A percentile compares a stretch with the other conserved stretches of the same genome.
These are phyloP conservation scores for Botrytis fragariae DNA, from an alignment of 2,329 filamentous ascomycete genomes.

Conservation along the genomic window DNA sequence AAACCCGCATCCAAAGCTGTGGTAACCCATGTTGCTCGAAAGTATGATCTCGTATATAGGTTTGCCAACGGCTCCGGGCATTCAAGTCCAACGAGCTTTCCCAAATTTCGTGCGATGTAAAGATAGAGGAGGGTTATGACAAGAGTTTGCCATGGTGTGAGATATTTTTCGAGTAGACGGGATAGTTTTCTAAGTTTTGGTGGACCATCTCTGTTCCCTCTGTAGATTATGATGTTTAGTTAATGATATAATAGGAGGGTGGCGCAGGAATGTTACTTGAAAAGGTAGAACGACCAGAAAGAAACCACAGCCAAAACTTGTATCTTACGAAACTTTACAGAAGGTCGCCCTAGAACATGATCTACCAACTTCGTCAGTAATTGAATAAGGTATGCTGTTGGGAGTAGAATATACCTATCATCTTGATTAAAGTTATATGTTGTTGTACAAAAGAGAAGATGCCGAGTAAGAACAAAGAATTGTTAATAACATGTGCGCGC, in stretches of 20 bases:
- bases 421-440: constrained; percentile 10
- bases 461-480: constrained; percentile 12
- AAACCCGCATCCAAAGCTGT: constrained; percentile 95
- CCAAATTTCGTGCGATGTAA: constrained; percentile 90
- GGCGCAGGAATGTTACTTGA: constrained; percentile 53
- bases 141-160: constrained; percentile 88
- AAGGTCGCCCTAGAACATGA: constrained; percentile 88
- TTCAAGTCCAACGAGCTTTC: constrained; percentile 85
- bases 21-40: constrained; percentile 93
- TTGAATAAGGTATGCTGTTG: too few relatives aligned
- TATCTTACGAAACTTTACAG: constrained; percentile 84
- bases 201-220: constrained; percentile 87
- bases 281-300: constrained; percentile 86
- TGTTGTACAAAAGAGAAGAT: constrained; percentile 15
- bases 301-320: constrained; percentile 89
- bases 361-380: constrained; percentile 48
- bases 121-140: constrained; percentile 86
- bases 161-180: constrained; percentile 61
- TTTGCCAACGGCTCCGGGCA: constrained; percentile 92
- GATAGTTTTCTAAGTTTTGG: constrained; percentile 71
- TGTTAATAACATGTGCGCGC: constrained; percentile 17
- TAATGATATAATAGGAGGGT: neutral
- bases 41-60: constrained; percentile 89
- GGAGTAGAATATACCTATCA: constrained; percentile 16
- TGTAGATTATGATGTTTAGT: constrained; percentile 40